These are phyloP conservation scores for Selaginella tamariscina DNA, from an alignment of 75 land plant genomes.

Conservation along the genomic window DNA sequence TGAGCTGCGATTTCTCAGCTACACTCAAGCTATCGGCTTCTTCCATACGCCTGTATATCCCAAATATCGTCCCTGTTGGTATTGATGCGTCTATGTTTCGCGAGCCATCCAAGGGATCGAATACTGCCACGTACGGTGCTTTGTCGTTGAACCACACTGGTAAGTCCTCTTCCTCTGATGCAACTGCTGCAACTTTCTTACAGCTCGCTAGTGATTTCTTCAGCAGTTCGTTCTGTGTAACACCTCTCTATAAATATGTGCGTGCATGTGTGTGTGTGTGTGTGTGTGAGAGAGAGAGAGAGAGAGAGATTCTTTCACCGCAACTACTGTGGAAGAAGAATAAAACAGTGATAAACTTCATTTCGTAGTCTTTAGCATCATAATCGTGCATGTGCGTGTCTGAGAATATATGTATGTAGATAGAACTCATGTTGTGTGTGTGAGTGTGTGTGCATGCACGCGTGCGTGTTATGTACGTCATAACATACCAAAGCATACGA, in stretches of 20 bases:
- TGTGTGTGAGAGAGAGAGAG: too few species aligned
- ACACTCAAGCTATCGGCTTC: slow-evolving; percentile 51
- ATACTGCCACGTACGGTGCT: slow-evolving; percentile 75
- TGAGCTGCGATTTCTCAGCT: slow-evolving; percentile 67
- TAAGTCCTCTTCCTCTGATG: slow-evolving; percentile 84
- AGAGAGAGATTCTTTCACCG: not conserved
- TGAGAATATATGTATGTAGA: too few species aligned
- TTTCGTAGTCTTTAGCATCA: not conserved
- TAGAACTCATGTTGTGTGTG: too few species aligned
- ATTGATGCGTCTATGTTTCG: slow-evolving; percentile 93
- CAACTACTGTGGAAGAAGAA: not conserved
- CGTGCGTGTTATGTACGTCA: too few species aligned
- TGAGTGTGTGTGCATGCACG: too few species aligned
- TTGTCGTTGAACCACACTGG: slow-evolving; percentile 59
- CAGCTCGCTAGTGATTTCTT: slow-evolving; percentile 26
- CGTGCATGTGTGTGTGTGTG: not conserved
- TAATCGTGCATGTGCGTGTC: too few species aligned
- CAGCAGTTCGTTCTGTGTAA: not conserved
- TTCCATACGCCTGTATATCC: slow-evolving; percentile 56
- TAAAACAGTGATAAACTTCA: not conserved
- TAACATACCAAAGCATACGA: too few species aligned
- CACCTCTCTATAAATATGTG: not conserved
- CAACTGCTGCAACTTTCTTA: slow-evolving; percentile 78
- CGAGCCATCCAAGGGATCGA: slow-evolving; percentile 96
- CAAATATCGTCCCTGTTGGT: slow-evolving; percentile 95